phyloP scores from a whole-genome alignment of 768 basidiomycete species.

The Porphyrellus cyaneotinctus region DNA sequence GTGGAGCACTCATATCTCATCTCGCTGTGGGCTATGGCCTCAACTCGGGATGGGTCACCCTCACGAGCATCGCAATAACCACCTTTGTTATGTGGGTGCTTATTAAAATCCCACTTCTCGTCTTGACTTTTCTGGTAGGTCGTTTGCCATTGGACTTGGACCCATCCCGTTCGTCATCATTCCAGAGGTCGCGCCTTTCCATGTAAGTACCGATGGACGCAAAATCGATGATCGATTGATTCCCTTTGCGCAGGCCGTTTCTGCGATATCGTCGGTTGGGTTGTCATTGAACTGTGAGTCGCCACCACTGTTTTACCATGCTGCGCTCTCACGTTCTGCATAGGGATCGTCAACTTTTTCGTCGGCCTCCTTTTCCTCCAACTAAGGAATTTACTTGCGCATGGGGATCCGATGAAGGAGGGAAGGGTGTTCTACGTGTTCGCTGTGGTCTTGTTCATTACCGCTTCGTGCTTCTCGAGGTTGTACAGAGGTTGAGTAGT shows the following conservation, averaged over 20 bases:
- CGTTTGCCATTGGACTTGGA: constrained; percentile 87
- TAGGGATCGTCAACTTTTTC: constrained; percentile 82
- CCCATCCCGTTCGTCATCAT: constrained; percentile 93
- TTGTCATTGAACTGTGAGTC: constrained; percentile 67
- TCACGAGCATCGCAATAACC: constrained; percentile 72
- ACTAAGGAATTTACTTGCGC: constrained; percentile 68
- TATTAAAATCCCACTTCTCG: neutral
- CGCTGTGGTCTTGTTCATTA: constrained; percentile 46
- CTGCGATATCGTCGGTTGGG: constrained; percentile 70
- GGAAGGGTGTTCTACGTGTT: constrained; percentile 92
- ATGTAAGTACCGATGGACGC: constrained; percentile 44
- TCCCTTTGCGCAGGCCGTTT: constrained; percentile 55
- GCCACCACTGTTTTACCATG: neutral
- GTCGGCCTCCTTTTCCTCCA: constrained; percentile 86
- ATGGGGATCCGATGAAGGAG: constrained; percentile 55
- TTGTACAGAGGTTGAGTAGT: constrained; percentile 23
- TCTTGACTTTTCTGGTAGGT: constrained; percentile 39
- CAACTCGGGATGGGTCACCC: constrained; percentile 50
- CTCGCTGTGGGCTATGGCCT: constrained; percentile 67
- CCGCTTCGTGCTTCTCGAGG: constrained; percentile 21
- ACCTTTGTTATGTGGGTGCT: constrained; percentile 72
- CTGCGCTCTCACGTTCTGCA: constrained; percentile 1
- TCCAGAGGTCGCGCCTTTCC: constrained; percentile 79
- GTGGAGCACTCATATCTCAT: constrained; percentile 64
- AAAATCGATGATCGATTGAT: neutral